Conservation (phyloP, 257 asterid species). For the Marsdenia floribunda region DNA sequence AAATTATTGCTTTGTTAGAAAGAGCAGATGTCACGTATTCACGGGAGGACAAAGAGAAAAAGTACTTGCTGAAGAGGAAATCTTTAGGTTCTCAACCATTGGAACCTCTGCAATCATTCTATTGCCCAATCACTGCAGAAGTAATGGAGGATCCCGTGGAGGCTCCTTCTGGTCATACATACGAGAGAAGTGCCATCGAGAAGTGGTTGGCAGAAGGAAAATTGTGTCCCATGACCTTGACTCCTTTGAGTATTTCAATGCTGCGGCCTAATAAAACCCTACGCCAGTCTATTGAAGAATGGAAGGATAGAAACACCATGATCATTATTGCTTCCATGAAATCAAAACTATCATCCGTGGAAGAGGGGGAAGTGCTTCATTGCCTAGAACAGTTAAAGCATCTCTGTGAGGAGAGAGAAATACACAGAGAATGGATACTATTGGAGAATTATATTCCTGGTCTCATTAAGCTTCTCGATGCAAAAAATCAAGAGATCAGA, state of each 20-base stretch:
- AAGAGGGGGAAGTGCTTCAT: slow-evolving; percentile 39
- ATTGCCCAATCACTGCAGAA: slow-evolving; percentile 54
- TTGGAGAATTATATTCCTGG: slow-evolving; percentile 53
- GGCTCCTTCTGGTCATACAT: slow-evolving; percentile 58
- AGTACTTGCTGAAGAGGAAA: slow-evolving; percentile 40
- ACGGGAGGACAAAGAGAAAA: slow-evolving; percentile 44
- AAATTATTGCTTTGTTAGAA: slow-evolving; percentile 52
- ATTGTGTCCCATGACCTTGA: slow-evolving; percentile 46
- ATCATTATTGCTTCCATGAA: slow-evolving; percentile 44
- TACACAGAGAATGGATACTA: slow-evolving; percentile 57
- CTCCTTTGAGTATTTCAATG: slow-evolving; percentile 39
- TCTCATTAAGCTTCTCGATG: slow-evolving; percentile 42
- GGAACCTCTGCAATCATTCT: slow-evolving; percentile 51
- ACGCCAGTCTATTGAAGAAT: slow-evolving; percentile 68
- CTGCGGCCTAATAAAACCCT: slow-evolving; percentile 62
- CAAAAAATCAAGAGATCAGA: slow-evolving; percentile 46
- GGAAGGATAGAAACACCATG: slow-evolving; percentile 66
- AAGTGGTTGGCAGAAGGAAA: slow-evolving; percentile 48
- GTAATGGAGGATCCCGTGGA: slow-evolving; percentile 69
- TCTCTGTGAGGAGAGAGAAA: slow-evolving; percentile 54
- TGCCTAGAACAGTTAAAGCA: slow-evolving; percentile 38
- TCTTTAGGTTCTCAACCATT: slow-evolving; percentile 50
- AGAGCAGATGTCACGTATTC: slow-evolving; percentile 52
- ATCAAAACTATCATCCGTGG: slow-evolving; percentile 30
- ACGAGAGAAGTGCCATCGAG: slow-evolving; percentile 55